phyloP scores from a whole-genome alignment of 305 asterid species.

The Plantago rigida region DNA sequence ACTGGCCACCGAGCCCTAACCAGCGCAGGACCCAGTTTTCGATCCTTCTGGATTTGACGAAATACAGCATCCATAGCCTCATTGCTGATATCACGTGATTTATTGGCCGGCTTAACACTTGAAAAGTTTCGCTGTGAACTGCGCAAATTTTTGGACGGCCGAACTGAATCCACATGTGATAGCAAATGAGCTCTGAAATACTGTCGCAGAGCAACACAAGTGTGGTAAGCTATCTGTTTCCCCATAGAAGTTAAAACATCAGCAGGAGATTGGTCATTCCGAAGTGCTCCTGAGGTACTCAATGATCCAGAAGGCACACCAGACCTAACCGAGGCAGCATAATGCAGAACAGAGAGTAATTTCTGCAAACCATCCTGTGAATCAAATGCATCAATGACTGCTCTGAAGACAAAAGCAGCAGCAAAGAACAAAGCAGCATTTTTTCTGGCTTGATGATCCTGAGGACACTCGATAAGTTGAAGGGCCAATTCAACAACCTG shows the following conservation, averaged over 20 bases:
- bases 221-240: constrained; percentile 94
- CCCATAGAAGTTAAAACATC: constrained; percentile 87
- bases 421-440: constrained; percentile 92
- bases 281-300: constrained; percentile 58
- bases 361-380: constrained; percentile 86
- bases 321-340: constrained; percentile 93
- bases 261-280: constrained; percentile 73
- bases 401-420: constrained; percentile 91
- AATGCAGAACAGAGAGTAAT: constrained; percentile 67
- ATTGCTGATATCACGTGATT: constrained; percentile 87
- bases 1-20: constrained; percentile 86
- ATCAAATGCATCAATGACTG: constrained; percentile 81
- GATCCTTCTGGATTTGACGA: constrained; percentile 88
- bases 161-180: constrained; percentile 76
- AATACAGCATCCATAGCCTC: constrained; percentile 89
- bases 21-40: constrained; percentile 84
- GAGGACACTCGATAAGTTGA: constrained; percentile 78
- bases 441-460: constrained; percentile 80
- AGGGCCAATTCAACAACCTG: constrained; percentile 84
- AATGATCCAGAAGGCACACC: constrained; percentile 69
- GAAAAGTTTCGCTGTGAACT: constrained; percentile 71
- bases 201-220: constrained; percentile 80
- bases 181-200: constrained; percentile 92
- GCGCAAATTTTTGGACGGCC: constrained; percentile 73
- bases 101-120: constrained; percentile 62